Conservation (phyloP, 2,329 filamentous ascomycete genomes). For the Xylaria digitata region DNA sequence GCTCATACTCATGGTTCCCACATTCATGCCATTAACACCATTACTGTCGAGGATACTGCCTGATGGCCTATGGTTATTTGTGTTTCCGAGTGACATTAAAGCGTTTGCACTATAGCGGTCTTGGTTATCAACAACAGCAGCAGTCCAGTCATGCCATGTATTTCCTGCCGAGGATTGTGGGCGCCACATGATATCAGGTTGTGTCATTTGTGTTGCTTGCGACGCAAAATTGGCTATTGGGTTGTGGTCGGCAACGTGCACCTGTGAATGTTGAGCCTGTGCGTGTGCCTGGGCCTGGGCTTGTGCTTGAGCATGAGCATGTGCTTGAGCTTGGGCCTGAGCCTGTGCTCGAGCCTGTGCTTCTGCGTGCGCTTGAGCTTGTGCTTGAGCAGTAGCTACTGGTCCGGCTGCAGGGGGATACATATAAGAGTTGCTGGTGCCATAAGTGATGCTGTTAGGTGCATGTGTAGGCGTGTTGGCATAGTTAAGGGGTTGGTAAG, state of each 20-base stretch:
- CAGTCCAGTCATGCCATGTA: constrained; percentile 67
- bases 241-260: constrained; percentile 43
- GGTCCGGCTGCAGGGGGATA: constrained; percentile 47
- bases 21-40: constrained; percentile 38
- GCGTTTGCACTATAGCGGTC: constrained; percentile 63
- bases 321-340: constrained; percentile 46
- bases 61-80: constrained; percentile 36
- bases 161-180: constrained; percentile 53
- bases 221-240: constrained; percentile 47
- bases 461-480: constrained; percentile 42
- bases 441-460: constrained; percentile 45
- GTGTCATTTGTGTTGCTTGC: constrained; percentile 48
- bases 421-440: constrained; percentile 45
- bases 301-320: constrained; percentile 40
- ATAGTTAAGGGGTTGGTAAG: constrained; percentile 47
- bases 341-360: constrained; percentile 44
- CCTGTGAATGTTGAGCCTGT: constrained; percentile 37
- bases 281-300: constrained; percentile 38
- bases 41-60: constrained; percentile 41
- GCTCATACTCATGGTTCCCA: constrained; percentile 45
- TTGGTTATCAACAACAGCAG: constrained; percentile 61
- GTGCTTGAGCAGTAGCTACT: constrained; percentile 41
- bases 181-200: constrained; percentile 48
- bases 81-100: constrained; percentile 58
- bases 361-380: constrained; percentile 43